Percentiles rank a stretch among this genome's conserved stretches.
Conservation (phyloP, 768 basidiomycete species). For the Lactarius tabidus region DNA sequence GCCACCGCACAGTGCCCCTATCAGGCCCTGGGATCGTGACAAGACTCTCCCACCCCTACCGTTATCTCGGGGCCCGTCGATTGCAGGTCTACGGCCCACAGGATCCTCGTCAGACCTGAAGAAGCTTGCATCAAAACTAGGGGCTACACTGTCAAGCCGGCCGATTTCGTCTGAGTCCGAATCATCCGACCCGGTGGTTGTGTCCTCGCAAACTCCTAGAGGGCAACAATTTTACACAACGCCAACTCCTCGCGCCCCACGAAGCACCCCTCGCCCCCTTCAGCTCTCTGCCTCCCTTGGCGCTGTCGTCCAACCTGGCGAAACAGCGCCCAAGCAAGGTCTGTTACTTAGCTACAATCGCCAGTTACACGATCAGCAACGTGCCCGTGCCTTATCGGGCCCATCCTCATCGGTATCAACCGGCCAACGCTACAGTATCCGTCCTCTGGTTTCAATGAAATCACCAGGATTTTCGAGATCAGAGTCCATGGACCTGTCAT, state of each 20-base stretch:
- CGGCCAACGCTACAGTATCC: slow-evolving; percentile 6
- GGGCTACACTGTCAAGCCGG: background rate
- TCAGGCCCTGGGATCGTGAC: slow-evolving; percentile 20
- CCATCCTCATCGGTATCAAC: background rate
- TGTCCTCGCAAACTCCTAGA: slow-evolving; percentile 10
- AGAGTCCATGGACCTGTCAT: slow-evolving; percentile 7
- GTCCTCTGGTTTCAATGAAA: slow-evolving; percentile 1
- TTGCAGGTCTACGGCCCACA: background rate
- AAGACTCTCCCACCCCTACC: slow-evolving; percentile 25
- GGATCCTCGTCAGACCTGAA: slow-evolving; percentile 10
- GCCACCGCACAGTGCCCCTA: background rate
- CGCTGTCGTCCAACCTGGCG: slow-evolving; percentile 19
- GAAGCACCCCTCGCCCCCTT: slow-evolving; percentile 24
- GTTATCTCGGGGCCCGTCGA: slow-evolving; percentile 20
- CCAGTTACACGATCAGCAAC: slow-evolving; percentile 26
- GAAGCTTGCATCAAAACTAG: background rate
- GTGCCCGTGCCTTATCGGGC: slow-evolving; percentile 11
- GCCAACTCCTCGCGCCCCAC: slow-evolving; percentile 4
- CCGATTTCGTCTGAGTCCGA: slow-evolving; percentile 20
- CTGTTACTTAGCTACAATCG: slow-evolving; percentile 25
- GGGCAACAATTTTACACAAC: background rate
- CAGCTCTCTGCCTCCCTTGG: slow-evolving; percentile 15
- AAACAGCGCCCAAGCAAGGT: slow-evolving; percentile 21
- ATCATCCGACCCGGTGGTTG: slow-evolving; percentile 3
- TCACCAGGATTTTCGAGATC: slow-evolving; percentile 1